These are phyloP conservation scores for Dispira simplex DNA, from an alignment of 192 early-diverging fungal species.

Conservation along the genomic window DNA sequence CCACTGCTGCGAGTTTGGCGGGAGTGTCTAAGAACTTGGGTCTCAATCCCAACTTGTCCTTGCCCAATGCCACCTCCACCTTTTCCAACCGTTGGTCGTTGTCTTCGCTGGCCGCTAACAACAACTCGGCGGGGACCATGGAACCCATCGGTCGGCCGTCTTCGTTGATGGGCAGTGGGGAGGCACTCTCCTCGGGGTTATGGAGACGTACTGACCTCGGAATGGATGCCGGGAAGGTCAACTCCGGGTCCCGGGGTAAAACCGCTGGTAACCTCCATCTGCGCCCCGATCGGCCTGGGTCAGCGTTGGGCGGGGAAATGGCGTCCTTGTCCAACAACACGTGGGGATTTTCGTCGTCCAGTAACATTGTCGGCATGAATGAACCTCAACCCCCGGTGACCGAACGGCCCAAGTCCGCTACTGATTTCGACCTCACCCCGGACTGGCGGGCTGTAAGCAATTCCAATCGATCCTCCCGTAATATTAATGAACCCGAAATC, in stretches of 20 bases:
- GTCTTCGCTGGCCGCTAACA: not conserved
- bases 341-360: slow-evolving; percentile 8
- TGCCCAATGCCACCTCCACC: not conserved
- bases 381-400: slow-evolving; percentile 17
- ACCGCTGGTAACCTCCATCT: not conserved
- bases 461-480: not conserved
- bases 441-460: slow-evolving; percentile 1
- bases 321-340: not conserved
- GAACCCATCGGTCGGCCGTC: not conserved
- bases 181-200: too few species aligned
- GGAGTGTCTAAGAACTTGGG: slow-evolving; percentile 6
- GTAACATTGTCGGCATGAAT: not conserved
- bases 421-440: slow-evolving; percentile 21
- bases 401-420: slow-evolving; percentile 28
- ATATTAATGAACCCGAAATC: not conserved
- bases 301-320: slow-evolving; percentile 5
- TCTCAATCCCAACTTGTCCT: not conserved
- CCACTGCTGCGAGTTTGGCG: not conserved
- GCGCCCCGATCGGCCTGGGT: slow-evolving; percentile 1
- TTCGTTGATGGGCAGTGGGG: not conserved
- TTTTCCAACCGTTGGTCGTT: slow-evolving; percentile 11
- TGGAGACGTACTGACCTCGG: too few species aligned
- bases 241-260: too few species aligned
- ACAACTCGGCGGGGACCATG: not conserved
- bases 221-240: too few species aligned